Evolutionary conservation across 805 yeast species (phyloP), one percentile per base, ranked within the genome.

Genomic region (Candida easanensis): DNA sequence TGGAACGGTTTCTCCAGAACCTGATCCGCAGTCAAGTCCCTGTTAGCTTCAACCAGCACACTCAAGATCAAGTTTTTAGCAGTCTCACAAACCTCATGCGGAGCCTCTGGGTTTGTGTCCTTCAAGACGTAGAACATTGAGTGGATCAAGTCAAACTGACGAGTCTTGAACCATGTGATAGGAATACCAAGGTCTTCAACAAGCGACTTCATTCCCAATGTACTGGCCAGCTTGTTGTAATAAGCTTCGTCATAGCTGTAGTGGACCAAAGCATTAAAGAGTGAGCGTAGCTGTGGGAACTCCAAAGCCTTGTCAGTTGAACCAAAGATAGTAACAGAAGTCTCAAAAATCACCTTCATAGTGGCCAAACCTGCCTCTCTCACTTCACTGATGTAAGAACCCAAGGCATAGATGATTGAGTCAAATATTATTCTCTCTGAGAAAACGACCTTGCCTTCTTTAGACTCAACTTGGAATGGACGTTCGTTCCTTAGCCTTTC

Each of bases 201-300:
- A 69, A 91, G 71, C 2, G 88, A 78, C 51, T 79, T 73, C 37
- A 93, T 69, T 18, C 99, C 98, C 21, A 86, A 58, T 30, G 91
- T 82, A 31, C 98, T 97, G 7, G 97, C 97, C 8, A 87, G 71
- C 53, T 93, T 93, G 26, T 82, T 75, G 60, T 85, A 87, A 64
- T 86, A 91, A 27, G 80, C 83, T 62, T 88, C 96, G 49, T 87
- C 95, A 60, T 86, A 93, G 65, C 98, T 90, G 35, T 88, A 77
- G 58, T 95, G 99, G 34, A 93, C 81, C 56, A 95, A 84, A 41
- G 82, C 83, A 39, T 88, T 82, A 52, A 87, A 81, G 70, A 91
- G 69, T 6, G 83, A 74, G 45, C 93, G 76, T 51, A 89, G 76
- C 28, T 89, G 73, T 1, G 96, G 88, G 42, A 87, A 84, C 41